A percentile compares a stretch with the other conserved stretches of the same genome.
Evolutionary conservation across 805 yeast species (phyloP).

Genomic region (Wickerhamomyces ciferrii): DNA sequence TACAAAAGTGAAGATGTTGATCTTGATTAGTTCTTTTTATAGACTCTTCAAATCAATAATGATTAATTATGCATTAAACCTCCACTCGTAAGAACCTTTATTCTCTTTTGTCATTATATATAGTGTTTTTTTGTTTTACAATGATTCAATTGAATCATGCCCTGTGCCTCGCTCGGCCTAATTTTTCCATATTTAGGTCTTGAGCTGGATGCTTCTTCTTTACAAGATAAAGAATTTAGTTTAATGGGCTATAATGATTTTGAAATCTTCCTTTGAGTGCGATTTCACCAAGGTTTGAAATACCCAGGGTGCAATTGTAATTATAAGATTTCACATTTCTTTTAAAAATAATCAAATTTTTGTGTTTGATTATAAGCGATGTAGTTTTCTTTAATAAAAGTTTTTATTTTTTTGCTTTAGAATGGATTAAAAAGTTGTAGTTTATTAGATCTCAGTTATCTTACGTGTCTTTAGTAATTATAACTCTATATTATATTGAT

Average conservation of each 20-base stretch:
- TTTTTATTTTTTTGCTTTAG: too few species aligned
- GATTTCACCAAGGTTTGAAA: slow-evolving; percentile 32
- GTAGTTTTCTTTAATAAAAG: too few species aligned
- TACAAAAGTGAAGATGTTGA: slow-evolving; percentile 81
- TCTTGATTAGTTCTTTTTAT: slow-evolving; percentile 32
- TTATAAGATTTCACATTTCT: slow-evolving; percentile 20
- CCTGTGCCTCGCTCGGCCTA: slow-evolving; percentile 64
- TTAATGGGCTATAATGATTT: slow-evolving; percentile 44
- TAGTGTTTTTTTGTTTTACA: neutral
- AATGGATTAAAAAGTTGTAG: too few species aligned
- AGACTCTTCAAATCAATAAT: neutral
- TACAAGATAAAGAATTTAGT: slow-evolving; percentile 7
- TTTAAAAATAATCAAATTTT: too few species aligned
- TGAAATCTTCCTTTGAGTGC: slow-evolving; percentile 54
- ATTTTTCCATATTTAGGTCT: slow-evolving; percentile 30
- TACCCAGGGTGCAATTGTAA: slow-evolving; percentile 23
- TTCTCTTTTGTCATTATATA: neutral
- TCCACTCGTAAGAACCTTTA: neutral
- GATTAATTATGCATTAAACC: neutral
- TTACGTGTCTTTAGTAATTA: too few species aligned
- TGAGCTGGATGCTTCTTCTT: slow-evolving; percentile 52
- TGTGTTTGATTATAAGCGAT: too few species aligned
- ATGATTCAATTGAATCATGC: slow-evolving; percentile 22
- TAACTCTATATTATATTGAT: too few species aligned
- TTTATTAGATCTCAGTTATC: too few species aligned